Conservation (phyloP, 768 basidiomycete genomes). For the Boletus sp. region DNA sequence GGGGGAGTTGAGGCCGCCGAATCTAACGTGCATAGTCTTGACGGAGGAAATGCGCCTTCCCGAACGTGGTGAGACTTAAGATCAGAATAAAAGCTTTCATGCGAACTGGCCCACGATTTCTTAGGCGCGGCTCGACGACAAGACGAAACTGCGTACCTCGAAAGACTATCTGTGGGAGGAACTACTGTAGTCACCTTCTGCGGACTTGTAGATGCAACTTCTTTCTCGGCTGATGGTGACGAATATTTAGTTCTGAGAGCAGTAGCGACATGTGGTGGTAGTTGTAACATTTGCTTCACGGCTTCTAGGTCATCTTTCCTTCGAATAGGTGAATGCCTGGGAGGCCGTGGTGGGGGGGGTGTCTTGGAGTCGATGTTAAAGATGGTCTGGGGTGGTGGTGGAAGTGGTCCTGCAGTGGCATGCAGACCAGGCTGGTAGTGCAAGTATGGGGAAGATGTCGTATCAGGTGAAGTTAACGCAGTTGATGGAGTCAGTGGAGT, state of each 20-base stretch:
- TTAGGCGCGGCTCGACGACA: not conserved
- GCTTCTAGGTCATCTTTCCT: conserved; percentile 49
- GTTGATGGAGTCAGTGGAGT: conserved; percentile 27
- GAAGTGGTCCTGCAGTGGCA: conserved; percentile 69
- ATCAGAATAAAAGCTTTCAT: conserved; percentile 23
- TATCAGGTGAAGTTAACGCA: conserved; percentile 27
- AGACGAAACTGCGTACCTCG: conserved; percentile 16
- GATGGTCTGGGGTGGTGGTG: conserved; percentile 60
- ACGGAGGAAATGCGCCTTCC: conserved; percentile 67
- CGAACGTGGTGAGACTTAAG: conserved; percentile 37
- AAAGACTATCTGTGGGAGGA: conserved; percentile 10
- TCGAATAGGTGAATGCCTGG: conserved; percentile 55
- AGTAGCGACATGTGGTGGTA: conserved; percentile 53
- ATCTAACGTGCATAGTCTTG: conserved; percentile 30
- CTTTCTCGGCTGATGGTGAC: conserved; percentile 17
- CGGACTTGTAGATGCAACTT: conserved; percentile 27
- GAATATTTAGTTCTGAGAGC: conserved; percentile 32
- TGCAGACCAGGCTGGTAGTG: conserved; percentile 67
- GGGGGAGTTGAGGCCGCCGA: conserved; percentile 15
- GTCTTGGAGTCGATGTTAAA: conserved; percentile 46
- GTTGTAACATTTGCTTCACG: conserved; percentile 56
- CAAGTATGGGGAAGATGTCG: conserved; percentile 42
- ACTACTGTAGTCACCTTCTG: conserved; percentile 14
- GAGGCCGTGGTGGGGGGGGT: conserved; percentile 58
- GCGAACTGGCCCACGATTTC: conserved; percentile 6